phyloP scores from a whole-genome alignment of 1,284 basidiomycete species.

The Ceratobasidium sp. region DNA sequence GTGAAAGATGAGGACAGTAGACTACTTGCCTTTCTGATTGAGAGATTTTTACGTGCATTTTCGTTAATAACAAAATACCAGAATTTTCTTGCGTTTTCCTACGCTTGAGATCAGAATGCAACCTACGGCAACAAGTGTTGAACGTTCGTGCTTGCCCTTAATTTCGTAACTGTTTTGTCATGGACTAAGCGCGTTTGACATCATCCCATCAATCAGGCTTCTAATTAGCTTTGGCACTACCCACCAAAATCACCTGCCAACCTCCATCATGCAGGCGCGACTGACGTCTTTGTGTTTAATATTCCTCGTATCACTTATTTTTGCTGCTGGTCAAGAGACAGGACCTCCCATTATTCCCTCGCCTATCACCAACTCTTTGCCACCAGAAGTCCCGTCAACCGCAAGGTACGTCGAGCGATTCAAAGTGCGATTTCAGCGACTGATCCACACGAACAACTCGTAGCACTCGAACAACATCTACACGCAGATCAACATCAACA shows the following conservation, averaged over 20 bases:
- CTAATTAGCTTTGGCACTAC: slow-evolving; percentile 28
- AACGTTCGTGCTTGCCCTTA: not conserved
- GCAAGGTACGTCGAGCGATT: not conserved
- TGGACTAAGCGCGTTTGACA: not conserved
- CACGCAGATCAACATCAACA: slow-evolving; percentile 3
- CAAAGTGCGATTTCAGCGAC: not conserved
- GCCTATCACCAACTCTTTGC: slow-evolving; percentile 28
- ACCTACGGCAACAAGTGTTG: too few species aligned
- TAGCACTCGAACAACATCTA: slow-evolving; percentile 15
- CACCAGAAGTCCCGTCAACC: not conserved
- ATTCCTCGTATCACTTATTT: not conserved
- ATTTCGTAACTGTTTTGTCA: not conserved
- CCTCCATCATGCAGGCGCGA: not conserved
- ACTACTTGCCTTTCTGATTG: slow-evolving; percentile 34
- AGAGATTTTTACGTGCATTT: slow-evolving; percentile 37
- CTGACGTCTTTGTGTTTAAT: not conserved
- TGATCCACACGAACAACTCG: slow-evolving; percentile 1
- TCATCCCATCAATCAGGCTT: slow-evolving; percentile 12
- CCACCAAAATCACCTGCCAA: slow-evolving; percentile 9
- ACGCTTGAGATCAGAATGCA: not conserved
- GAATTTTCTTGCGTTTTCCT: slow-evolving; percentile 1
- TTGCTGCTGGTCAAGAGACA: slow-evolving; percentile 27
- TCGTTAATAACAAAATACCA: slow-evolving; percentile 37
- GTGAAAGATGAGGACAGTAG: slow-evolving; percentile 39
- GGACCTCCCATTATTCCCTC: slow-evolving; percentile 32